These are phyloP conservation scores for Backusella westeae DNA, from an alignment of 192 early-diverging fungal species.

Conservation along the genomic window DNA sequence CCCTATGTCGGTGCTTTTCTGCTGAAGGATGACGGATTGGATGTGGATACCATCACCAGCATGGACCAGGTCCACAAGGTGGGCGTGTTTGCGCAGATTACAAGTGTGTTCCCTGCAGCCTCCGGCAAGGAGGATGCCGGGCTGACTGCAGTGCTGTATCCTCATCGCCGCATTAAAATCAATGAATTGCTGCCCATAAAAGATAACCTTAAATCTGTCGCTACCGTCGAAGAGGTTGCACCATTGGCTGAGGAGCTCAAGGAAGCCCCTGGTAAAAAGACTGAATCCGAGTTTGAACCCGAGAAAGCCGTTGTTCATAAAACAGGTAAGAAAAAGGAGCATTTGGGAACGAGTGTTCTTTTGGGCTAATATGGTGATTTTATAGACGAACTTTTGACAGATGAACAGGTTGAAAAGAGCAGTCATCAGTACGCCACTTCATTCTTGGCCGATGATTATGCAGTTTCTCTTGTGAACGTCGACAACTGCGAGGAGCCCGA, in stretches of 20 bases:
- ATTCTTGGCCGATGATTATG: slow-evolving; percentile 63
- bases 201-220: slow-evolving; percentile 14
- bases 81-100: slow-evolving; percentile 98
- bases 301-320: slow-evolving; percentile 6
- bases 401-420: not conserved
- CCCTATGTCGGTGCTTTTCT: slow-evolving; percentile 98
- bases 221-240: slow-evolving; percentile 17
- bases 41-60: slow-evolving; percentile 76
- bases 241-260: not conserved
- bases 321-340: not conserved
- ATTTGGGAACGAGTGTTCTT: not conserved
- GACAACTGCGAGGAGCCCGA: slow-evolving; percentile 84
- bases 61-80: slow-evolving; percentile 82
- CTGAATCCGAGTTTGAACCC: not conserved
- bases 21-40: slow-evolving; percentile 85
- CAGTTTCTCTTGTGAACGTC: slow-evolving; percentile 84
- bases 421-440: slow-evolving; percentile 42
- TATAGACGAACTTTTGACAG: slow-evolving; percentile 11
- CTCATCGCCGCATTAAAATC: slow-evolving; percentile 88
- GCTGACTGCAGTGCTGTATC: slow-evolving; percentile 94
- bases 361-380: not conserved
- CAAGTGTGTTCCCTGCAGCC: slow-evolving; percentile 84
- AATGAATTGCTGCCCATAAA: slow-evolving; percentile 56
- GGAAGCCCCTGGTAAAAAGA: not conserved
- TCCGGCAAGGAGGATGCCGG: slow-evolving; percentile 62